Base-by-base conservation (phyloP, 768 basidiomycete species). In the Wakefieldia striispora region DNA sequence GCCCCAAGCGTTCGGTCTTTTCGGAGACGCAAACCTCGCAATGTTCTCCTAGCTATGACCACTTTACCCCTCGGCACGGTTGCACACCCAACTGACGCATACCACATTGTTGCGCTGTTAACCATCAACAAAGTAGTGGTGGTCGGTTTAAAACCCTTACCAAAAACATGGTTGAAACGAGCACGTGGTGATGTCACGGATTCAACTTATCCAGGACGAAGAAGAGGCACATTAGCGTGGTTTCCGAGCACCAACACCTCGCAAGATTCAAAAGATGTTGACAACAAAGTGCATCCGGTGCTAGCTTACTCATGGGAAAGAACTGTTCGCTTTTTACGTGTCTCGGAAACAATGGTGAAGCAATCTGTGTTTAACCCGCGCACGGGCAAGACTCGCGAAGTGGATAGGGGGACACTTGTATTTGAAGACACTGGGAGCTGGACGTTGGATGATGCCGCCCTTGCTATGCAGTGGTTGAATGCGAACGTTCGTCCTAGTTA, bases 111-210 rank as follows among this genome's bases (percentile, higher is more conserved):
- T 27, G 93, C 95, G 0, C 68, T 99, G 40, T 75, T 98, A 26
- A 99, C 97, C 0, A 83, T 91, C 0, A 79, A 84, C 20, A 99
- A 99, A 64, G 74, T 98, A 4, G 89, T 99, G 12, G 80, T 98
- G 31, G 93, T 98, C 10, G 94, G 94, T 6, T 66, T 99, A 53
- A 94, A 91, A 59, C 97, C 97, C 3, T 79, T 82, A 0, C 91
- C 97, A 8, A 84, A 88, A 62, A 99, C 95, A 0, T 97, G 94
- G 93, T 87, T 88, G 61, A 85, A 90, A 61, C 79, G 75, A 45
- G 72, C 82, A 51, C 82, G 88, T 10, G 74, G 76, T 12, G 60
- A 71, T 21, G 79, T 79, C 47, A 74, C 73, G 9, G 70, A 68
- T 3, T 57, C 62, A n/a, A 64, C 68, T 49, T 68, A 72, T 14